Evolutionary conservation across 1,284 basidiomycete species (phyloP).

Genomic region (Vanrija pseudolonga): DNA sequence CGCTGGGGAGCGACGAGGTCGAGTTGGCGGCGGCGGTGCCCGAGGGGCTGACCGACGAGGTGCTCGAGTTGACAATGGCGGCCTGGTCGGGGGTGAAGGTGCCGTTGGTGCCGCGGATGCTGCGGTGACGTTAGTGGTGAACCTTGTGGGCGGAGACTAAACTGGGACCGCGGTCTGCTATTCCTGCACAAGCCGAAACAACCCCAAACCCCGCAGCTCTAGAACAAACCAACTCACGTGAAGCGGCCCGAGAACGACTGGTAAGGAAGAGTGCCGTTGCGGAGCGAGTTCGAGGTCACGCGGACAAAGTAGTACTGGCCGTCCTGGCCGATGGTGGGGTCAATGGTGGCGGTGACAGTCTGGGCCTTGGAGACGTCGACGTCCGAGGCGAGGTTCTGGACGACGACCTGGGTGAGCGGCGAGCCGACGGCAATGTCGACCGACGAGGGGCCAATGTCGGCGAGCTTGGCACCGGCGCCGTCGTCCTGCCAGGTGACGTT

Average conservation of each 20-base stretch:
- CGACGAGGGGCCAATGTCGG: constrained; percentile 58
- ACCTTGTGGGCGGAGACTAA: neutral
- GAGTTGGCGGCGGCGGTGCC: constrained; percentile 2
- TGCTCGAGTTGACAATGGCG: constrained; percentile 23
- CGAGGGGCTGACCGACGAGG: constrained; percentile 2
- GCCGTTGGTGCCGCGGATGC: constrained; percentile 43
- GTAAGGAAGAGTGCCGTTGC: constrained; percentile 31
- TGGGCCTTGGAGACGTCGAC: constrained; percentile 61
- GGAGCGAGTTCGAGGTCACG: constrained; percentile 55
- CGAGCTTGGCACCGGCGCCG: constrained; percentile 56
- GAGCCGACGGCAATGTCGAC: constrained; percentile 64
- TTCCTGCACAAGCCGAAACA: neutral
- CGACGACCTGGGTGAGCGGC: constrained; percentile 52
- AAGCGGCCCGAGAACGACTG: neutral
- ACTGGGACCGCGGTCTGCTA: neutral
- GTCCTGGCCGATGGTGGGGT: constrained; percentile 61
- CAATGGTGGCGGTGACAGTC: constrained; percentile 59
- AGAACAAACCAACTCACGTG: neutral
- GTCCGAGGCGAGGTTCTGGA: constrained; percentile 60
- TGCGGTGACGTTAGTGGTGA: constrained; percentile 6
- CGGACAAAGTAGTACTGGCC: constrained; percentile 54
- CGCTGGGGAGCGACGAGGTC: neutral
- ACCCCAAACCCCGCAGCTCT: neutral
- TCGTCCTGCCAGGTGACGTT: constrained; percentile 67
- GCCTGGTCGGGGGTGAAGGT: constrained; percentile 36